Evolutionary conservation across 2,329 filamentous ascomycete genomes (phyloP), one percentile per base, ranked within the genome.

Genomic region (Pseudopyricularia cyperi): DNA sequence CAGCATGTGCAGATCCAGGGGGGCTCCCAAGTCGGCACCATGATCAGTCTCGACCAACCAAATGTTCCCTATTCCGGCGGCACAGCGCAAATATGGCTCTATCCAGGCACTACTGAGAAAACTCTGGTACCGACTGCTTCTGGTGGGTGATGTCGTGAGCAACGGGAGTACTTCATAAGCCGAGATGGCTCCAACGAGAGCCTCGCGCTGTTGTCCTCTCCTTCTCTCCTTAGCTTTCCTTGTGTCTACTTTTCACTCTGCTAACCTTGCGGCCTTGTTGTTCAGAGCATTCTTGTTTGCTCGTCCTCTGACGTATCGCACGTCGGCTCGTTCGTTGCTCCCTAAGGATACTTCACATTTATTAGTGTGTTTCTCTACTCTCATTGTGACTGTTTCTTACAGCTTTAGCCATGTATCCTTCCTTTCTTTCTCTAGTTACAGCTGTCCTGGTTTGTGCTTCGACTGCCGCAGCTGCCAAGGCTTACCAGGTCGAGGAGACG

Each of bases 241-340:
- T 6, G 11, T 30, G n/a, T 33, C 28, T 32, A 34, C 49, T 32
- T 24, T 17, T 51, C 49, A 44, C 3, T n/a, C 26, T 22, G 30
- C 24, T 14, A 34, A 32, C 7, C 15, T 26, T 24, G 37, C 49
- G 37, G 14, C 34, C 48, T 24, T 17, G 12, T 50, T 24, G 15
- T 22, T 50, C 48, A 60, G 61, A 65, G 60, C 62, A 58, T 61
- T 55, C 50, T 56, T 59, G 30, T 26, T 60, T 62, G 65, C 66
- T 69, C 65, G 61, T 65, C 62, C 63, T 62, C 60, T 64, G 71
- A 70, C 70, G 70, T 71, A 66, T 64, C 60, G 62, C 55, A 67
- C 70, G 70, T 72, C 70, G 68, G 68, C 60, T 57, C 68, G 65
- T 54, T 71, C 69, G 55, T 67, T 68, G 56, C 52, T 53, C 39